These are phyloP conservation scores for Eucalyptus curtisii DNA, from an alignment of 345 rosid species.

Conservation along the genomic window DNA sequence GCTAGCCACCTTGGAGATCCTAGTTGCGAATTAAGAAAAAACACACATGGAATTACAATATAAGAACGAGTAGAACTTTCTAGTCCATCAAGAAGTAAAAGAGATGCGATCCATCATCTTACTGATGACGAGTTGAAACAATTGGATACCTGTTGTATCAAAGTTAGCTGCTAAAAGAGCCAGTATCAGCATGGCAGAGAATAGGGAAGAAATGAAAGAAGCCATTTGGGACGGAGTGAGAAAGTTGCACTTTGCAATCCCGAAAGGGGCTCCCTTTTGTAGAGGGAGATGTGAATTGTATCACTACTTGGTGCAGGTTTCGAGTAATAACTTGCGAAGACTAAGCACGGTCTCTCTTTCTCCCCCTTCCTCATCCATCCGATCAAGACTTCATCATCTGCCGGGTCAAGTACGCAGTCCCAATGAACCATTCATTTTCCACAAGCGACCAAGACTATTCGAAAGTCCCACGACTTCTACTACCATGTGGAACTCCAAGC, in stretches of 20 bases:
- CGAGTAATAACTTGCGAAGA: neutral
- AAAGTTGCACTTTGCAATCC: neutral
- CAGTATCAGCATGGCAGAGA: neutral
- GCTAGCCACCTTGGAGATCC: neutral
- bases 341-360: neutral
- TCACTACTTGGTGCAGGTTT: neutral
- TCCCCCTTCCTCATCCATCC: neutral
- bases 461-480: neutral
- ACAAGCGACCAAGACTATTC: neutral
- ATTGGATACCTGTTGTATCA: slow-evolving; percentile 2
- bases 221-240: neutral
- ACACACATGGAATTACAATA: neutral
- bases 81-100: neutral
- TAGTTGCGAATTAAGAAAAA: neutral
- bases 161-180: neutral
- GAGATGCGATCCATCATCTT: neutral
- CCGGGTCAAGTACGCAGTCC: neutral
- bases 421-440: neutral
- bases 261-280: neutral
- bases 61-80: neutral
- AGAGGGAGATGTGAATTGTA: neutral
- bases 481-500: neutral
- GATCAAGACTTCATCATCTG: neutral
- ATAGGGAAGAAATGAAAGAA: neutral
- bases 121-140: neutral